Evolutionary conservation across 1,139 yeast species (phyloP), one percentile per base, ranked within the genome.

Genomic region (Hanseniaspora uvarum): DNA sequence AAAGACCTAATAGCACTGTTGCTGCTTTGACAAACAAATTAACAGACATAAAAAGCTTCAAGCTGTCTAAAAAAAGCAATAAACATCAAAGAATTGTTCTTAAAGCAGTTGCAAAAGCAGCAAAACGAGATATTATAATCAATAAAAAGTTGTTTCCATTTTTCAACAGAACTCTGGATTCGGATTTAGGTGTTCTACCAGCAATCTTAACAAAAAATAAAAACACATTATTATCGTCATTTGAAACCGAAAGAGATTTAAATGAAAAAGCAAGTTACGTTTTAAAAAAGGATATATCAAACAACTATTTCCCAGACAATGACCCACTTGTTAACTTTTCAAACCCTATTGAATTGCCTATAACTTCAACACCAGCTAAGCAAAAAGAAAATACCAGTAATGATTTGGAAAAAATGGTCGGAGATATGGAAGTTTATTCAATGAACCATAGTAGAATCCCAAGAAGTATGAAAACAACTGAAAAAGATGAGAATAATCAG

Each of bases 141-240:
- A 39, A 24, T n/a, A 39, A 38, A 31, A 44, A 44, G 38, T 19
- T 21, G 19, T 44, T 30, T 31, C 46, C 37, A 1, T 41, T 34
- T 28, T 41, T 30, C 26, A 38, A 38, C 19, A 47, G 24, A 10
- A 51, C 50, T 1, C 16, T 44, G 16, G 44, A 50, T 30, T 45
- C 30, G 3, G 53, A 50, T 21, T n/a, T 50, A 30, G 53, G 53
- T 23, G 44, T 50, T n/a, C 30, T 50, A 18, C 53, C 53, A 3
- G 38, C 43, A 21, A 37, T 43, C 6, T 19, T 50, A 21, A 51
- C 54, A 3, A 51, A 51, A 24, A 38, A 31, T 26, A 5, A 18
- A 4, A 41, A 41, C 14, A 41, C 46, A 16, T 16, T 41, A 11
- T 3, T 46, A n/a, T 11, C 19, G 11, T 21, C 36, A 24, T 34